Evolutionary conservation across 768 basidiomycete genomes (phyloP).

Genomic region (Pleurotus cornucopiae): DNA sequence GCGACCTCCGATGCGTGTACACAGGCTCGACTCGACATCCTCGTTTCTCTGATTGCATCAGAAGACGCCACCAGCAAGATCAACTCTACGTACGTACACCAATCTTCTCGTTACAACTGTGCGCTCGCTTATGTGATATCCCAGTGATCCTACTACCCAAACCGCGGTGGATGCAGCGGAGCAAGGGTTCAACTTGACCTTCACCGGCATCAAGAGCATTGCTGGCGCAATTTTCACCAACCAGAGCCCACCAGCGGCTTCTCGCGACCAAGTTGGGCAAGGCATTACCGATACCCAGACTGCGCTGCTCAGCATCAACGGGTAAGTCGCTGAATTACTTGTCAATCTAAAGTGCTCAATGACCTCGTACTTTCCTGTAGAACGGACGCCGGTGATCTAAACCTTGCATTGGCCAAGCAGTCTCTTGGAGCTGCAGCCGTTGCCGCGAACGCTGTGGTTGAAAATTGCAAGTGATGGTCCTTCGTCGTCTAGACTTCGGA

Average conservation of each 20-base stretch:
- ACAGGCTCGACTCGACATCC: slow-evolving; percentile 3
- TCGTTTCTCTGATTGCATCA: slow-evolving; percentile 1
- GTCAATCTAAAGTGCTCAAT: too few relatives aligned
- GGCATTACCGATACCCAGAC: not conserved
- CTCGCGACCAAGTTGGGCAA: slow-evolving; percentile 10
- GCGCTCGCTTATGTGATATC: not conserved
- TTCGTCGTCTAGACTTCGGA: too few relatives aligned
- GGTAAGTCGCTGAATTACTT: not conserved
- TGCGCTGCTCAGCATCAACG: slow-evolving; percentile 8
- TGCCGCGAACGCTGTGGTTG: not conserved
- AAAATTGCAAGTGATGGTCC: slow-evolving; percentile 2
- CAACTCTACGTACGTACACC: not conserved
- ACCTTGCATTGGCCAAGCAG: slow-evolving; percentile 5
- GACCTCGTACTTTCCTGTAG: not conserved
- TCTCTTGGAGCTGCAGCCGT: not conserved
- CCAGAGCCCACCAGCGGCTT: slow-evolving; percentile 5
- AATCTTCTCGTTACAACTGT: not conserved
- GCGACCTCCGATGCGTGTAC: not conserved
- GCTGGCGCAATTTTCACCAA: slow-evolving; percentile 1
- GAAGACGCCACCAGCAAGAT: slow-evolving; percentile 4
- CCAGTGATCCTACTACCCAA: slow-evolving; percentile 1
- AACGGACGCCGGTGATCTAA: slow-evolving; percentile 7
- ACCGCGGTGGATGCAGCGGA: not conserved
- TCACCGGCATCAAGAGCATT: slow-evolving; percentile 4
- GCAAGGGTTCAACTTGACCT: not conserved